Evolutionary conservation across 768 basidiomycete genomes (phyloP).

Genomic region (Tulasnella sp.): DNA sequence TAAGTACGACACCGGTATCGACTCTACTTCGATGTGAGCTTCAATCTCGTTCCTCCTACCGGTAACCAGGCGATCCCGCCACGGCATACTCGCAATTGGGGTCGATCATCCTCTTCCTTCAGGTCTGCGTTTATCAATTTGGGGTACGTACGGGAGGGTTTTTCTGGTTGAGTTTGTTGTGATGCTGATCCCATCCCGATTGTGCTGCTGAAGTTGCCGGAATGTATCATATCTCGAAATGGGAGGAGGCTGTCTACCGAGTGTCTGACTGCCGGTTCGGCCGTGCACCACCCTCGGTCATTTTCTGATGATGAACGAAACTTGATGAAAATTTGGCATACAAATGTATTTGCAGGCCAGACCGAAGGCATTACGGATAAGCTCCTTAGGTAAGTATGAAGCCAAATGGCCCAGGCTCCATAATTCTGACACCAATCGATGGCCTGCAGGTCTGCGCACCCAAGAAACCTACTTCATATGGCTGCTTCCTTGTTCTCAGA

Average conservation of each 20-base stretch:
- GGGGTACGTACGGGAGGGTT: slow-evolving; percentile 13
- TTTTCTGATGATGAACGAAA: slow-evolving; percentile 11
- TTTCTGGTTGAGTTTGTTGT: not conserved
- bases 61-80: slow-evolving; percentile 22
- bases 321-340: slow-evolving; percentile 22
- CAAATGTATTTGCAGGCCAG: slow-evolving; percentile 22
- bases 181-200: not conserved
- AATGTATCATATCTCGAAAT: not conserved
- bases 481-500: slow-evolving; percentile 21
- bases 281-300: not conserved
- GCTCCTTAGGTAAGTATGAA: slow-evolving; percentile 10
- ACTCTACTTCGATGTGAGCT: not conserved
- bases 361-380: slow-evolving; percentile 28
- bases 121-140: slow-evolving; percentile 24
- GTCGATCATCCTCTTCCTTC: slow-evolving; percentile 26
- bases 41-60: not conserved
- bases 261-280: slow-evolving; percentile 4
- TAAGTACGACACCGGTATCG: not conserved
- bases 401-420: not conserved
- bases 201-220: not conserved
- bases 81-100: slow-evolving; percentile 16
- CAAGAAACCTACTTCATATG: slow-evolving; percentile 23
- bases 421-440: not conserved
- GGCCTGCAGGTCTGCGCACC: slow-evolving; percentile 16
- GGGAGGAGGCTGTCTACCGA: not conserved